Evolutionary conservation across 768 basidiomycete species (phyloP).

Genomic region (Kockovaella imperatae): DNA sequence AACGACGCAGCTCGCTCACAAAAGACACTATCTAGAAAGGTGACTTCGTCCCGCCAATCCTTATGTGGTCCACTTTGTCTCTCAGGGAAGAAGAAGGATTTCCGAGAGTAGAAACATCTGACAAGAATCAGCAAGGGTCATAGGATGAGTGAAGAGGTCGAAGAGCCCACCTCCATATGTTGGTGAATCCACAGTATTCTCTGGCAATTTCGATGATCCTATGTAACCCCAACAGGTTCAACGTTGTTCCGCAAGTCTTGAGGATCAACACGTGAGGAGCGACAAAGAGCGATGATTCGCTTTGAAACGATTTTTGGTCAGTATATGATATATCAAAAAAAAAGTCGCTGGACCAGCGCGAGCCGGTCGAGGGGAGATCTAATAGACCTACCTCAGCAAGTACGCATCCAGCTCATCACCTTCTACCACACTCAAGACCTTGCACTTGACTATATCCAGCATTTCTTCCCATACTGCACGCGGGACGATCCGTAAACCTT

Average conservation of each 20-base stretch:
- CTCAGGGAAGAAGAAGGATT: conserved; percentile 99
- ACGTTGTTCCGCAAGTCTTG: conserved; percentile 97
- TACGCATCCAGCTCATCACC: conserved; percentile 92
- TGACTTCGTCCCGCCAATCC: conserved; percentile 89
- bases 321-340: background rate
- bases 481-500: conserved; percentile 69
- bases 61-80: conserved; percentile 84
- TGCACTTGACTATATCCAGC: conserved; percentile 93
- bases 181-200: conserved; percentile 46
- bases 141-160: background rate
- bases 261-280: conserved; percentile 91
- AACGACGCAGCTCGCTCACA: conserved; percentile 45
- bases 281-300: conserved; percentile 95
- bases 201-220: conserved; percentile 86
- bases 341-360: too few relatives aligned
- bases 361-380: too few relatives aligned
- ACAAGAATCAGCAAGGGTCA: background rate
- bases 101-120: conserved; percentile 88
- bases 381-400: conserved; percentile 68
- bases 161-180: conserved; percentile 57
- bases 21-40: conserved; percentile 84
- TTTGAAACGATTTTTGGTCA: too few relatives aligned
- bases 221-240: conserved; percentile 89
- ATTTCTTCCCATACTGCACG: conserved; percentile 86
- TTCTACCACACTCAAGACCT: conserved; percentile 80